Evolutionary conservation across 176 grass and related monocot genomes (phyloP).

Genomic region (Carex cristatella): DNA sequence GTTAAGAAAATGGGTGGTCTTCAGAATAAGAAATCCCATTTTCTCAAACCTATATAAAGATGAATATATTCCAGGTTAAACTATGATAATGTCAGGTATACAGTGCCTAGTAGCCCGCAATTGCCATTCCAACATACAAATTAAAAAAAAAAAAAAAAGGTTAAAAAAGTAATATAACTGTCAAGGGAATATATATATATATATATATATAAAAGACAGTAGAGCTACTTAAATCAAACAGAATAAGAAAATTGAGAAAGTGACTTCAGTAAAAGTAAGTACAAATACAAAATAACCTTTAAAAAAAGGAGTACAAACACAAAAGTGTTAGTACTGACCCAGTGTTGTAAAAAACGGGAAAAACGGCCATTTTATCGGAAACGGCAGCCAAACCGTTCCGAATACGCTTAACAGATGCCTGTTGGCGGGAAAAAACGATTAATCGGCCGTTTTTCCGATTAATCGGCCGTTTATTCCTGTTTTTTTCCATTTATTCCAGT

Average conservation of each 20-base stretch:
- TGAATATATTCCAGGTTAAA: background rate
- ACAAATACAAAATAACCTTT: background rate
- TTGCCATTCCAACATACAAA: background rate
- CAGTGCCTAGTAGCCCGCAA: background rate
- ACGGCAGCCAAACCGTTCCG: too few relatives aligned
- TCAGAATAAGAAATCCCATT: slow-evolving; percentile 47
- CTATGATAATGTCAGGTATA: background rate
- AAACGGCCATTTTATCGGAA: too few relatives aligned
- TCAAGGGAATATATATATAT: background rate
- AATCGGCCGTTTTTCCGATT: too few relatives aligned
- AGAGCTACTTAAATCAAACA: background rate
- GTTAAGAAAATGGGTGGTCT: too few relatives aligned
- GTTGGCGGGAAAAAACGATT: too few relatives aligned
- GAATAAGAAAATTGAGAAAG: background rate
- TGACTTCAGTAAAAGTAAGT: background rate
- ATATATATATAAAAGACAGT: background rate
- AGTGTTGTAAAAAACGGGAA: too few relatives aligned
- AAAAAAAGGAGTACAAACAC: background rate
- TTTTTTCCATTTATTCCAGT: too few relatives aligned
- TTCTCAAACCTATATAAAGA: slow-evolving; percentile 70
- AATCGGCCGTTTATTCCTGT: too few relatives aligned
- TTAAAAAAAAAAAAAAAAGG: background rate
- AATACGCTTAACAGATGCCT: too few relatives aligned
- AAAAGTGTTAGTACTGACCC: too few relatives aligned
- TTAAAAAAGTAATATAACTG: background rate